Evolutionary conservation across 164 flowering plant species (phyloP).

Genomic region (Stephania cephalantha): DNA sequence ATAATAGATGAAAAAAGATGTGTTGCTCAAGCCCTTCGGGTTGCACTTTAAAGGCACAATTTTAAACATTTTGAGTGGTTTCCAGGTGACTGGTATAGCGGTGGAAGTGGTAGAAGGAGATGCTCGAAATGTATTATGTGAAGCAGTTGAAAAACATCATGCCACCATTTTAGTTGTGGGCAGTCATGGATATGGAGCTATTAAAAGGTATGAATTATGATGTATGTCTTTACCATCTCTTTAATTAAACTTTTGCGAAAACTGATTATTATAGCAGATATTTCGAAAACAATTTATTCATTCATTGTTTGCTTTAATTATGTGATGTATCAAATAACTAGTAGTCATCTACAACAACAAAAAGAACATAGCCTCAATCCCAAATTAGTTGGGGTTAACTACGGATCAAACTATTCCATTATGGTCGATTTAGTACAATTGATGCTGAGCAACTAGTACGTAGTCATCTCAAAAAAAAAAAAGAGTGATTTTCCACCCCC

Average conservation of each 20-base stretch:
- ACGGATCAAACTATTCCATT: too few species aligned
- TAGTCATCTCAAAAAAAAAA: too few species aligned
- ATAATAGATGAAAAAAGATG: background rate
- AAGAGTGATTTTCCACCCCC: too few species aligned
- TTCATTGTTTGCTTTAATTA: background rate
- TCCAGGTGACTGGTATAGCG: constrained; percentile 31
- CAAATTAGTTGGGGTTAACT: too few species aligned
- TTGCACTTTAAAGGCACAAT: background rate
- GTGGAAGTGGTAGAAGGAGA: constrained; percentile 50
- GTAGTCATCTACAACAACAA: background rate
- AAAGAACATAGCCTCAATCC: background rate
- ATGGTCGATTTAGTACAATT: too few species aligned
- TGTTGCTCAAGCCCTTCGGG: background rate
- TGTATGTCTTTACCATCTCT: background rate
- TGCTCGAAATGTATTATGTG: constrained; percentile 48
- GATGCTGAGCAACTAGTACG: too few species aligned
- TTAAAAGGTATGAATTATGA: constrained; percentile 40
- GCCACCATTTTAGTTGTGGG: constrained; percentile 56
- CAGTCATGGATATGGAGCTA: constrained; percentile 65
- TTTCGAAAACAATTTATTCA: background rate
- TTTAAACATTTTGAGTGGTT: background rate
- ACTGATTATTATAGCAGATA: background rate
- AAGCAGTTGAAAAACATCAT: constrained; percentile 48
- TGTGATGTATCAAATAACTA: background rate
- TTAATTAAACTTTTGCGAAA: background rate